Base-by-base conservation (phyloP, 805 yeast species). In the Kluyveromyces aestuarii region DNA sequence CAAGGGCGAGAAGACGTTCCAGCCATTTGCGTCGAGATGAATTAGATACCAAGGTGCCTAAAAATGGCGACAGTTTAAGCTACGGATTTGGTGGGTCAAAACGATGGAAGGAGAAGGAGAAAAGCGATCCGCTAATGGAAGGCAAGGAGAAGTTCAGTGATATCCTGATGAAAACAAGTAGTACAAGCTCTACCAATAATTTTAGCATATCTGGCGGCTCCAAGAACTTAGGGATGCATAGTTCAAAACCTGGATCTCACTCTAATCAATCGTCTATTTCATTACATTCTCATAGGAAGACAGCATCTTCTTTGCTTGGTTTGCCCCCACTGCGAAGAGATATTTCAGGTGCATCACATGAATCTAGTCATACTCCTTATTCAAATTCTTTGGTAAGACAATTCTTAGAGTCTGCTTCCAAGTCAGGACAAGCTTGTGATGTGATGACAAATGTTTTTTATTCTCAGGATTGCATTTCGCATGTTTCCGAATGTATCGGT, bases 321-420 rank as follows among this genome's bases (percentile, higher is more conserved):
- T 27, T 41, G n/a, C 18, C 44, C 16, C 44, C n/a, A 3, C 27
- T 41, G 8, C 27, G 36, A n/a, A 27, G 18, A 14, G 44, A 27
- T 18, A 18, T 41, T 25, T 11, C 44, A 41, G 27, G 36, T 14
- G 16, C 39, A 43, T 36, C 45, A 2, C n/a, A 21, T 3, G 45
- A 43, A 17, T 36, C 45, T 13, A 30, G 4, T 13, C 39, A 43
- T 8, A 17, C 13, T 2, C 8, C 27, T 8, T 18, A 18, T 13
- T 27, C 39, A 8, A 43, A 43, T 17, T 35, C 45, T n/a, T 36
- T 43, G 39, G 45, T 27, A 6, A 43, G 19, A 43, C 45, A 43
- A 38, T 43, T 43, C 19, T 27, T 43, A 10, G 27, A 43, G 39
- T 19, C 45, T 33, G 45, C 45, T 36, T 43, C 45, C 6, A 33